Conservation (phyloP, 345 rosid genomes). For the Rhizophora apiculata region DNA sequence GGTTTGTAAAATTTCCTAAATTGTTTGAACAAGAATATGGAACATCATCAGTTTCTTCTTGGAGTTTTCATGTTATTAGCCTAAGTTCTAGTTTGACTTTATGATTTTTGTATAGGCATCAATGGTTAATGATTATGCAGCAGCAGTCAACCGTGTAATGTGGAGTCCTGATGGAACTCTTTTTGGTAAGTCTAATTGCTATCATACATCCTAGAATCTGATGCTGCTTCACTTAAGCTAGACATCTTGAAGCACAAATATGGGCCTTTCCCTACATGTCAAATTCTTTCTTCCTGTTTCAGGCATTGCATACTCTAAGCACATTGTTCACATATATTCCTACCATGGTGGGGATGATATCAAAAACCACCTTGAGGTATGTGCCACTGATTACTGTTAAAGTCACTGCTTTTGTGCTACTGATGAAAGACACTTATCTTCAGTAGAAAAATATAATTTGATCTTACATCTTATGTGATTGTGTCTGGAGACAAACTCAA, state of each 20-base stretch:
- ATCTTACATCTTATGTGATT: neutral
- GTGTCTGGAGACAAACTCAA: constrained; percentile 4
- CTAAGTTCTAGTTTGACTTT: constrained; percentile 4
- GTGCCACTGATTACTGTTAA: constrained; percentile 17
- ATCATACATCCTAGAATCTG: neutral
- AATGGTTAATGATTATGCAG: constrained; percentile 49
- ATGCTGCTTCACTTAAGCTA: no score
- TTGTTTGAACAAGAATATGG: constrained; percentile 12
- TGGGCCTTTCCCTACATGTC: no score
- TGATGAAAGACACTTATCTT: no score
- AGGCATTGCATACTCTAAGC: constrained; percentile 91
- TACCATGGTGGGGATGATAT: constrained; percentile 62
- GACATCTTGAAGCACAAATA: no score
- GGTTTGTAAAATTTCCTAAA: constrained; percentile 38
- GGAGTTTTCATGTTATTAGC: neutral
- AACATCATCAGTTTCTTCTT: constrained; percentile 3
- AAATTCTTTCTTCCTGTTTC: constrained; percentile 19
- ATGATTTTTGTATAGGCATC: constrained; percentile 45
- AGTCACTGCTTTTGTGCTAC: no score
- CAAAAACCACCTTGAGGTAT: constrained; percentile 68
- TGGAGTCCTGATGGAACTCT: constrained; percentile 89
- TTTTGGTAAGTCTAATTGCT: constrained; percentile 52
- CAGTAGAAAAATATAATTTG: no score
- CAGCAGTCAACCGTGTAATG: constrained; percentile 69
- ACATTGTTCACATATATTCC: constrained; percentile 71